Percentiles rank a stretch among this genome's conserved stretches.
Conservation (phyloP, 352 stramenopile genomes). For the Pythium graminicola region DNA sequence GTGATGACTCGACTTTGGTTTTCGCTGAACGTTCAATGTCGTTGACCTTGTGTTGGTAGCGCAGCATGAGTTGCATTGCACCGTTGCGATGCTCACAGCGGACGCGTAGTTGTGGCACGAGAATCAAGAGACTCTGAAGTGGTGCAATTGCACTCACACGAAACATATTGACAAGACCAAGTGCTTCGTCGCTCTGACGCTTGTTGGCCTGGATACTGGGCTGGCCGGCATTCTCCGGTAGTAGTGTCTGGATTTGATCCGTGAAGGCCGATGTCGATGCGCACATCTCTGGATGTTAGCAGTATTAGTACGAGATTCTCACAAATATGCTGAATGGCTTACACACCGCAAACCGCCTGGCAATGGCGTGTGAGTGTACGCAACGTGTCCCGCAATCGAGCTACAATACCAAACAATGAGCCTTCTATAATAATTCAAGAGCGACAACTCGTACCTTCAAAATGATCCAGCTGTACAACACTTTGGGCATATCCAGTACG, state of each 20-base stretch:
- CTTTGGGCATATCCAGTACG: conserved; percentile 7
- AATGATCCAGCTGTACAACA: conserved; percentile 18
- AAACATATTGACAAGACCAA: conserved; percentile 41
- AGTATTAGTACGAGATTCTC: too few relatives aligned
- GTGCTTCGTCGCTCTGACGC: conserved; percentile 10
- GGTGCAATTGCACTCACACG: conserved; percentile 45
- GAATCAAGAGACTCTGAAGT: conserved; percentile 48
- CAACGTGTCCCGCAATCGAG: conserved; percentile 7
- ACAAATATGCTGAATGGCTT: too few relatives aligned
- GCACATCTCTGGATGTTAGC: conserved; percentile 13
- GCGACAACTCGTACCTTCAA: conserved; percentile 19
- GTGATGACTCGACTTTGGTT: conserved; percentile 34
- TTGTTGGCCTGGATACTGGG: background rate
- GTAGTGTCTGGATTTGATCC: background rate
- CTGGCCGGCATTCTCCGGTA: background rate
- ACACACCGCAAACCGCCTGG: too few relatives aligned
- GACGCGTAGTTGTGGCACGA: conserved; percentile 50
- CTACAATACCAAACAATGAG: background rate
- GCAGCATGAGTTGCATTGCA: conserved; percentile 40
- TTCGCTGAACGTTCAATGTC: conserved; percentile 34
- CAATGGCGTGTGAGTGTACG: conserved; percentile 17
- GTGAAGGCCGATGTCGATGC: conserved; percentile 3
- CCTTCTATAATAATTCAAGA: too few relatives aligned
- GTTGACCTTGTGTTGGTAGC: conserved; percentile 55
- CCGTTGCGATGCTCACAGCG: conserved; percentile 65